phyloP scores from a whole-genome alignment of 1,284 basidiomycete genomes.

The Macrocystidia cucumis region DNA sequence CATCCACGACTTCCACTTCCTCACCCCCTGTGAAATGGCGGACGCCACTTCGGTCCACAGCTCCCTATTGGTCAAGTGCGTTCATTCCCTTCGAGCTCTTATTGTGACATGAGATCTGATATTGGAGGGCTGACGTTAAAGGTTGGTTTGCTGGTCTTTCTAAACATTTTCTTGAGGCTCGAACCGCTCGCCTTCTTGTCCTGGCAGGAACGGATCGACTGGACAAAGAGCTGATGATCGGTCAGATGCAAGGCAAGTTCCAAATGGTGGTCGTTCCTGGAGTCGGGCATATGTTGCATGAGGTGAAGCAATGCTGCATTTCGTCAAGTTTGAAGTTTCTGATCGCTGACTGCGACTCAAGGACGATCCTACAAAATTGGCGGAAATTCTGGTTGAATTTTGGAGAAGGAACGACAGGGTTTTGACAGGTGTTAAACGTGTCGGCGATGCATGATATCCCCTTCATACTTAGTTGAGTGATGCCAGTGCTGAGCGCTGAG shows the following conservation, averaged over 20 bases:
- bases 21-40: conserved; percentile 62
- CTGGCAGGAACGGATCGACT: conserved; percentile 91
- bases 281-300: conserved; percentile 92
- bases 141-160: conserved; percentile 92
- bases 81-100: conserved; percentile 7
- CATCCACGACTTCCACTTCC: conserved; percentile 4
- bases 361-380: conserved; percentile 81
- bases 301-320: conserved; percentile 41
- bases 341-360: conserved; percentile 24
- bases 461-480: too few species aligned
- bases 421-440: conserved; percentile 69
- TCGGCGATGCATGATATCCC: conserved; percentile 63
- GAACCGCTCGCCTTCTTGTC: conserved; percentile 80
- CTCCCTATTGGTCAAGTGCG: conserved; percentile 86
- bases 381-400: conserved; percentile 80
- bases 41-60: conserved; percentile 78
- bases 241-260: conserved; percentile 98
- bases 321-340: conserved; percentile 4
- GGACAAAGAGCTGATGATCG: conserved; percentile 93
- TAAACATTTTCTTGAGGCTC: conserved; percentile 64
- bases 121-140: too few species aligned
- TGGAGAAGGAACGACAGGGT: conserved; percentile 86
- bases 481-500: too few species aligned
- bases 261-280: conserved; percentile 83
- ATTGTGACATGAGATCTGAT: neutral